These are phyloP conservation scores for Mortierella sp. DNA, from an alignment of 371 early-diverging fungal genomes.

Conservation along the genomic window DNA sequence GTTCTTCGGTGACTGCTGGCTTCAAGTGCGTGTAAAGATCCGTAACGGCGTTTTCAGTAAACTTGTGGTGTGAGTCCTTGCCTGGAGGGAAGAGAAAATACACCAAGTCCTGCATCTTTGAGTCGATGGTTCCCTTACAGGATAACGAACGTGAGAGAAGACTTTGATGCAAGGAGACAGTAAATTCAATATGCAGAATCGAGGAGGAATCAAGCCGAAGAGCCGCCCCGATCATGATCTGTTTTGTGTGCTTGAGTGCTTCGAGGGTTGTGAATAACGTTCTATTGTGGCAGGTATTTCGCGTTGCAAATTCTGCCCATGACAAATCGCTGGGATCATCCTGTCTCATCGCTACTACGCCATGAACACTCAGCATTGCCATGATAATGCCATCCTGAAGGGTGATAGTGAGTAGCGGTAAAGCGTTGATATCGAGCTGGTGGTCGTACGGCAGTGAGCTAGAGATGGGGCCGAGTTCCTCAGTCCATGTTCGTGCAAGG, in stretches of 20 bases:
- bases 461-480: background rate
- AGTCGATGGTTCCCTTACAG: slow-evolving; percentile 4
- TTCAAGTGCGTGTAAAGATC: slow-evolving; percentile 35
- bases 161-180: slow-evolving; percentile 6
- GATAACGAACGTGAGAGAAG: slow-evolving; percentile 6
- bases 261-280: slow-evolving; percentile 15
- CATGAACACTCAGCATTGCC: slow-evolving; percentile 4
- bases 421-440: background rate
- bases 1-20: slow-evolving; percentile 5
- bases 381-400: slow-evolving; percentile 16
- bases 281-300: background rate
- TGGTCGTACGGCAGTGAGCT: slow-evolving; percentile 17
- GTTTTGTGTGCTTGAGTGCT: slow-evolving; percentile 2
- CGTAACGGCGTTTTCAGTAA: slow-evolving; percentile 27
- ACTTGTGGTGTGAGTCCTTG: background rate
- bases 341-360: slow-evolving; percentile 20
- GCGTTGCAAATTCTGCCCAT: slow-evolving; percentile 8
- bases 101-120: slow-evolving; percentile 17
- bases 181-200: background rate
- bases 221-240: background rate
- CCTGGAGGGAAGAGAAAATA: slow-evolving; percentile 26
- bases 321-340: slow-evolving; percentile 11
- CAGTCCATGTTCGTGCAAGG: slow-evolving; percentile 14
- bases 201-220: background rate
- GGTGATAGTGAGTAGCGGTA: slow-evolving; percentile 2